A percentile compares a stretch with the other conserved stretches of the same genome.
Evolutionary conservation across 2,329 filamentous ascomycete genomes (phyloP).

Genomic region (Trichoderma guizhouense): DNA sequence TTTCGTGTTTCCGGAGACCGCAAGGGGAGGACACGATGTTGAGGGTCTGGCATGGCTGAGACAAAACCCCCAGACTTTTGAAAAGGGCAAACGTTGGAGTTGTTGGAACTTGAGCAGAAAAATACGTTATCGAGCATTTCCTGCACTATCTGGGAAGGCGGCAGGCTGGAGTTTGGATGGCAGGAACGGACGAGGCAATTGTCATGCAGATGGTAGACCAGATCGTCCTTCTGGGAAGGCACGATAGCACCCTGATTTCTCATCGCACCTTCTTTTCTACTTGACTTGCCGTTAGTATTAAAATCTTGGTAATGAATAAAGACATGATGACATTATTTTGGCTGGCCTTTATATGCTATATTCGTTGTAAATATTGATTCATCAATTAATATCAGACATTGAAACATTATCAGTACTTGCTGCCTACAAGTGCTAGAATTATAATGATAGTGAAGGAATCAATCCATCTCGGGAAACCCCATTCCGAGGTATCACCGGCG

Average conservation of each 20-base stretch:
- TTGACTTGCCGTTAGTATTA: slow-evolving; percentile 11
- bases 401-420: too few relatives aligned
- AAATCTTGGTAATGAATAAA: slow-evolving; percentile 14
- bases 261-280: slow-evolving; percentile 12
- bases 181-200: slow-evolving; percentile 16
- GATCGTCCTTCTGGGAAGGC: slow-evolving; percentile 17
- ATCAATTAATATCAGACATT: too few relatives aligned
- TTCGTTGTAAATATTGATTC: too few relatives aligned
- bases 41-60: neutral
- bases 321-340: slow-evolving; percentile 11
- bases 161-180: slow-evolving; percentile 18
- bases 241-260: slow-evolving; percentile 12
- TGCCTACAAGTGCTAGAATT: neutral
- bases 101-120: slow-evolving; percentile 14
- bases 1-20: neutral
- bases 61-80: neutral
- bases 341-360: too few relatives aligned
- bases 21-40: neutral
- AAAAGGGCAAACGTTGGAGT: slow-evolving; percentile 10
- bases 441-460: neutral
- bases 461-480: neutral
- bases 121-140: slow-evolving; percentile 14
- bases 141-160: slow-evolving; percentile 12
- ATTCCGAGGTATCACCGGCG: slow-evolving; percentile 26
- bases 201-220: slow-evolving; percentile 13